Conservation (phyloP, 2,329 filamentous ascomycete genomes). For the Phyllosticta capitalensis region DNA sequence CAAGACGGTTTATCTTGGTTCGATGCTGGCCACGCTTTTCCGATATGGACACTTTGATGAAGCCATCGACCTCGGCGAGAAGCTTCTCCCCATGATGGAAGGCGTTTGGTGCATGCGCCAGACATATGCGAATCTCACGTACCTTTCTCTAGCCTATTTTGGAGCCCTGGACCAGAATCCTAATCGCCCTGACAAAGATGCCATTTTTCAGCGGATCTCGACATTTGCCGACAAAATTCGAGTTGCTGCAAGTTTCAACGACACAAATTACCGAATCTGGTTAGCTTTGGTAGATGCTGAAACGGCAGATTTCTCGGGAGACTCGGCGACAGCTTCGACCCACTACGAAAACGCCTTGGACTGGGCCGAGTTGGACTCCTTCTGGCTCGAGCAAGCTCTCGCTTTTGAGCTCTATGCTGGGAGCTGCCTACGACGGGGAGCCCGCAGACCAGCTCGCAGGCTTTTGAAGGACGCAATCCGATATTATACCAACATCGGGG, state of each 20-base stretch:
- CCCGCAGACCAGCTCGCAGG: conserved; percentile 59
- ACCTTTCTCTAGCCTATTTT: conserved; percentile 34
- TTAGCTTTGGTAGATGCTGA: conserved; percentile 60
- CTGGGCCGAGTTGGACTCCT: conserved; percentile 58
- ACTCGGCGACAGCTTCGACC: conserved; percentile 46
- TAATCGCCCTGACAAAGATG: conserved; percentile 29
- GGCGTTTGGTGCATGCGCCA: conserved; percentile 36
- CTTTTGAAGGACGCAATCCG: conserved; percentile 58
- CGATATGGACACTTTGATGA: conserved; percentile 35
- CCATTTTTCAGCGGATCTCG: conserved; percentile 45
- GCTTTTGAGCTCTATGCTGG: conserved; percentile 66
- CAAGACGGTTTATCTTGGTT: conserved; percentile 57
- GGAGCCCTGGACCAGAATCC: conserved; percentile 30
- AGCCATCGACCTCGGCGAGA: conserved; percentile 33
- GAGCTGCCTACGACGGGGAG: conserved; percentile 55
- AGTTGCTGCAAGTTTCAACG: conserved; percentile 53
- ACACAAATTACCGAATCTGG: conserved; percentile 65
- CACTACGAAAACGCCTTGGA: conserved; percentile 64
- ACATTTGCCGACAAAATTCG: conserved; percentile 52
- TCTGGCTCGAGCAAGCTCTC: conserved; percentile 62
- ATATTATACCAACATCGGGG: conserved; percentile 60
- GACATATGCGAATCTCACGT: conserved; percentile 34
- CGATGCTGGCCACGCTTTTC: conserved; percentile 32
- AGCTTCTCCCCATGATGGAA: conserved; percentile 31
- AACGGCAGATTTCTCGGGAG: conserved; percentile 50